These are phyloP conservation scores for Acacia pycnantha DNA, from an alignment of 331 rosid genomes.

Conservation along the genomic window DNA sequence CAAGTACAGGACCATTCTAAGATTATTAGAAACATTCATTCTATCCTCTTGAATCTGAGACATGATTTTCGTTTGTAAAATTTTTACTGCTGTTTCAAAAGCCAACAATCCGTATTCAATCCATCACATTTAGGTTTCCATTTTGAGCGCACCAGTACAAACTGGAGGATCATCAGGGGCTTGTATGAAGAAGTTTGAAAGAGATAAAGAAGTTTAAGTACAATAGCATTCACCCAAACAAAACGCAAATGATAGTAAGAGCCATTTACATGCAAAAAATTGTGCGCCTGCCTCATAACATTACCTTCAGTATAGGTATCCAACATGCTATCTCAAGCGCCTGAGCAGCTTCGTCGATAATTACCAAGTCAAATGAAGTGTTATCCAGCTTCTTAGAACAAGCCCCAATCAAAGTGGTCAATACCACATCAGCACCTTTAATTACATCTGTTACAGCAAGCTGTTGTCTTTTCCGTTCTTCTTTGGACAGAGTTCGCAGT, in stretches of 20 bases:
- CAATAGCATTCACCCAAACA: neutral
- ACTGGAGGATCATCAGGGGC: neutral
- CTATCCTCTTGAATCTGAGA: neutral
- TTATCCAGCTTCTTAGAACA: slow-evolving; percentile 66
- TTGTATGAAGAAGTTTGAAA: neutral
- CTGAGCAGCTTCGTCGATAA: slow-evolving; percentile 98
- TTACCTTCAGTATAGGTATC: slow-evolving; percentile 91
- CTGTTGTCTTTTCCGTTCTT: slow-evolving; percentile 96
- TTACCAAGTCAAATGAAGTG: slow-evolving; percentile 90
- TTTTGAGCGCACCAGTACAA: slow-evolving; percentile 13
- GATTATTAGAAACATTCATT: neutral
- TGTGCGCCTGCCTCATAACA: slow-evolving; percentile 12
- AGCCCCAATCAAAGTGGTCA: slow-evolving; percentile 92
- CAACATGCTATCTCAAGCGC: slow-evolving; percentile 98
- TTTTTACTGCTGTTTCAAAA: neutral
- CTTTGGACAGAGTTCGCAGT: slow-evolving; percentile 87
- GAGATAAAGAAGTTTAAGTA: slow-evolving; percentile 4
- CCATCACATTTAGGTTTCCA: slow-evolving; percentile 6
- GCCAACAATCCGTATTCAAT: slow-evolving; percentile 1
- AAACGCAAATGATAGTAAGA: neutral
- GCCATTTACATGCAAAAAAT: neutral
- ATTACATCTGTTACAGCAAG: slow-evolving; percentile 92
- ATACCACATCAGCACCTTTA: slow-evolving; percentile 81
- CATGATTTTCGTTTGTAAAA: slow-evolving; percentile 2
- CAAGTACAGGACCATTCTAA: neutral